A percentile compares a stretch with the other conserved stretches of the same genome.
These are phyloP conservation scores for Cladophialophora psammophila DNA, from an alignment of 2,329 filamentous ascomycete species.

Conservation along the genomic window DNA sequence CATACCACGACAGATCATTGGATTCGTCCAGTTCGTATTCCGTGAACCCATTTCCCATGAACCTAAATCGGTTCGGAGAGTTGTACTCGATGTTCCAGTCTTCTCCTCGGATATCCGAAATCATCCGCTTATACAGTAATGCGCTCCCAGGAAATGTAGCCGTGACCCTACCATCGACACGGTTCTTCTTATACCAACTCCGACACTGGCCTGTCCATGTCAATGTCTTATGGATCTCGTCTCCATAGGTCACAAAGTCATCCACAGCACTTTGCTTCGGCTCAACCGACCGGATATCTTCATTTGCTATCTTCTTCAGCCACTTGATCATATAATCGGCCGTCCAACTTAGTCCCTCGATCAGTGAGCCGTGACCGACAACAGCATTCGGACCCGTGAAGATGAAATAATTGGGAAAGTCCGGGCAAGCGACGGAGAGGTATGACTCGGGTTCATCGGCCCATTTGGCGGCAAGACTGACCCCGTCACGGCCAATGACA, in stretches of 20 bases:
- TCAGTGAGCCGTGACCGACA: constrained; percentile 42
- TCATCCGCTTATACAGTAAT: constrained; percentile 42
- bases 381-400: constrained; percentile 44
- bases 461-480: constrained; percentile 43
- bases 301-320: constrained; percentile 44
- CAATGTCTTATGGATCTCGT: constrained; percentile 46
- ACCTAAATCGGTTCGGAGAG: constrained; percentile 27
- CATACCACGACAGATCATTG: constrained; percentile 13
- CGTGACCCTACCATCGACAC: constrained; percentile 30
- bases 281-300: constrained; percentile 44
- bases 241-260: constrained; percentile 44
- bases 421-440: constrained; percentile 37
- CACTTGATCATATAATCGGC: constrained; percentile 44
- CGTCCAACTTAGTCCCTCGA: constrained; percentile 38
- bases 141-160: constrained; percentile 36
- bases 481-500: constrained; percentile 44
- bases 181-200: constrained; percentile 32
- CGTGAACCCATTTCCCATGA: constrained; percentile 48
- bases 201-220: constrained; percentile 35
- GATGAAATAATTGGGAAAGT: constrained; percentile 47
- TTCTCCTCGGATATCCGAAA: constrained; percentile 45
- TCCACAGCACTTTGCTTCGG: constrained; percentile 42
- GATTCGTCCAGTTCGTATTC: constrained; percentile 48
- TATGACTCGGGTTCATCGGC: constrained; percentile 42
- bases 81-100: constrained; percentile 9